A percentile compares a stretch with the other conserved stretches of the same genome.
These are phyloP conservation scores for Salicornia ramosissima DNA, from an alignment of 148 eudicot species.

Conservation along the genomic window DNA sequence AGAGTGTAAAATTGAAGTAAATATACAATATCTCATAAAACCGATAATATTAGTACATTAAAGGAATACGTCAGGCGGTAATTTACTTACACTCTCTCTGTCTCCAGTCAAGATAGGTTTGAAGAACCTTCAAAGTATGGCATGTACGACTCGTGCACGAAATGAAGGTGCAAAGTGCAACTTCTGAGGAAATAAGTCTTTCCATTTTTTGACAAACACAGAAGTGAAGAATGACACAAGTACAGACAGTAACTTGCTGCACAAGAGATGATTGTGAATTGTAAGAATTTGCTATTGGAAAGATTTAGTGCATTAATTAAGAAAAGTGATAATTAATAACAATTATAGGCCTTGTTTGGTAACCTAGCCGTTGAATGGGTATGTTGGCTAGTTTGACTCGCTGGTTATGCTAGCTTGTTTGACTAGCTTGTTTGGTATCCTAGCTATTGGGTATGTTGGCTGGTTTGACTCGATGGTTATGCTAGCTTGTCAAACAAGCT, in stretches of 20 bases:
- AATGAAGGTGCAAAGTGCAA: neutral
- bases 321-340: too few species aligned
- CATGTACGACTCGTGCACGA: neutral
- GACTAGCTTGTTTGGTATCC: too few species aligned
- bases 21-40: neutral
- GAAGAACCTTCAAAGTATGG: neutral
- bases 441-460: too few species aligned
- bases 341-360: too few species aligned
- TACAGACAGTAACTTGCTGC: neutral
- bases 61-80: neutral
- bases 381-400: too few species aligned
- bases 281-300: neutral
- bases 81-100: neutral
- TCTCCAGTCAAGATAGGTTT: neutral
- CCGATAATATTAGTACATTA: neutral
- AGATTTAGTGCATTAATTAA: too few species aligned
- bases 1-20: neutral
- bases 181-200: neutral
- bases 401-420: too few species aligned
- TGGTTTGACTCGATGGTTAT: too few species aligned
- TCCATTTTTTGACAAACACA: neutral
- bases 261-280: neutral
- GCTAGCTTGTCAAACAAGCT: too few species aligned
- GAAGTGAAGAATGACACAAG: too few species aligned
- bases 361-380: too few species aligned